Evolutionary conservation across 768 basidiomycete species (phyloP), one percentile per base, ranked within the genome.

Genomic region (Boletus patriciae): DNA sequence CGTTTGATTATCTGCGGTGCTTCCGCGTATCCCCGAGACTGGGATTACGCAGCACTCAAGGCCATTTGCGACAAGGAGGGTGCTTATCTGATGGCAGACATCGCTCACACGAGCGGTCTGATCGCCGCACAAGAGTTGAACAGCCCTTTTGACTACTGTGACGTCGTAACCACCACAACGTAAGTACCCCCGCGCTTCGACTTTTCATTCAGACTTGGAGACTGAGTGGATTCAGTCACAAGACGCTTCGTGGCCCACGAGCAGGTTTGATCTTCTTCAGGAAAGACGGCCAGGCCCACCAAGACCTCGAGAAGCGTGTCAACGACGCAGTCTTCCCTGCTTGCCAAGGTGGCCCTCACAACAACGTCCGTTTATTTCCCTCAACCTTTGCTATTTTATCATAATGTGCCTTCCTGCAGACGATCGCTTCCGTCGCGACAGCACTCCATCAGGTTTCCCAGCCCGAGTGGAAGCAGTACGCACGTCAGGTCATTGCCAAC

Each of bases 251-350:
- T 68, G 97, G 97, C 50, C 95, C 97, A 54, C 89, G 97, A 63
- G 97, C 96, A 49, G 97, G 97, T 73, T 79, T 99, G 60, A 90
- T 99, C 79, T 99, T 99, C 84, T 99, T 96, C 87, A 85, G 90
- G 74, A 97, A 89, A 76, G 94, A 96, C 71, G 85, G 86, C 64
- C 83, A 90, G 68, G 81, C 86, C 57, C 76, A 84, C 27, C 76
- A 83, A 66, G 96, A 98, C 64, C 84, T 99, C 44, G 97, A 98
- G 82, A 93, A 93, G 75, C 90, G 95, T 55, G 86, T 99, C 66
- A 98, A 98, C 73, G 92, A 96, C 41, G 95, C 97, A 48, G 96
- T 99, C 61, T 99, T 99, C 87, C 97, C 97, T 55, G 96, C 97
- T 36, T 98, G 97, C 83, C 97, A 98, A 77, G 97, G 97, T 75